A percentile compares a stretch with the other conserved stretches of the same genome.
phyloP scores from a whole-genome alignment of 805 yeast species.

The Wickerhamomyces alni region DNA sequence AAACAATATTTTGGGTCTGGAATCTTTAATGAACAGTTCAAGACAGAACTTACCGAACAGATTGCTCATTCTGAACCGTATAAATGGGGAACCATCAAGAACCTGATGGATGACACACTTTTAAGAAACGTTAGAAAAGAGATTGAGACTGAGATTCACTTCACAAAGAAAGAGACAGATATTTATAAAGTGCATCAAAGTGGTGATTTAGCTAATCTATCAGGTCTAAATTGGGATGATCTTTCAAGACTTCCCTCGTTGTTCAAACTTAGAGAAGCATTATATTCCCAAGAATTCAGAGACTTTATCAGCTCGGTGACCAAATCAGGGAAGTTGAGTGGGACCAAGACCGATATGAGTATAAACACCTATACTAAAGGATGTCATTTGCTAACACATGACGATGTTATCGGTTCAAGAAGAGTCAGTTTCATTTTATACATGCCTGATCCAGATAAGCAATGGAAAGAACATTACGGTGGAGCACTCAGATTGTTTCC shows the following conservation, averaged over 20 bases:
- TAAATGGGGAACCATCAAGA: constrained; percentile 80
- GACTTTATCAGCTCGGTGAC: constrained; percentile 72
- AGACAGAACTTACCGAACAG: constrained; percentile 31
- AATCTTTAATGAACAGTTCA: constrained; percentile 40
- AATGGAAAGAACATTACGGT: constrained; percentile 90
- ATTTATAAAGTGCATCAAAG: constrained; percentile 87
- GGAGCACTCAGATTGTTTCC: constrained; percentile 88
- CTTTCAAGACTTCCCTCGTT: constrained; percentile 67
- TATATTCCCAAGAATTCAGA: constrained; percentile 82
- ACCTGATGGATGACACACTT: constrained; percentile 69
- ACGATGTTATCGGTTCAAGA: constrained; percentile 95
- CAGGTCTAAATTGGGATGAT: constrained; percentile 78
- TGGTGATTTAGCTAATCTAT: constrained; percentile 88
- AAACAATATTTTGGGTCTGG: constrained; percentile 39
- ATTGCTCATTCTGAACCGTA: constrained; percentile 68
- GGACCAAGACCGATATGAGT: constrained; percentile 87
- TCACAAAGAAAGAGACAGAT: constrained; percentile 95
- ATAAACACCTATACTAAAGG: constrained; percentile 88
- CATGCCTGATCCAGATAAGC: constrained; percentile 84
- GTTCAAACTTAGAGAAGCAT: constrained; percentile 74
- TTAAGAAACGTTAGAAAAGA: constrained; percentile 79
- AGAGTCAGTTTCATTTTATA: constrained; percentile 89
- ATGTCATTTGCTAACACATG: constrained; percentile 92
- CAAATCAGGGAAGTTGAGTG: constrained; percentile 84
- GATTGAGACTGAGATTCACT: constrained; percentile 75